A percentile compares a stretch with the other conserved stretches of the same genome.
phyloP scores from a whole-genome alignment of 305 asterid genomes.

The Ruellia speciosa region DNA sequence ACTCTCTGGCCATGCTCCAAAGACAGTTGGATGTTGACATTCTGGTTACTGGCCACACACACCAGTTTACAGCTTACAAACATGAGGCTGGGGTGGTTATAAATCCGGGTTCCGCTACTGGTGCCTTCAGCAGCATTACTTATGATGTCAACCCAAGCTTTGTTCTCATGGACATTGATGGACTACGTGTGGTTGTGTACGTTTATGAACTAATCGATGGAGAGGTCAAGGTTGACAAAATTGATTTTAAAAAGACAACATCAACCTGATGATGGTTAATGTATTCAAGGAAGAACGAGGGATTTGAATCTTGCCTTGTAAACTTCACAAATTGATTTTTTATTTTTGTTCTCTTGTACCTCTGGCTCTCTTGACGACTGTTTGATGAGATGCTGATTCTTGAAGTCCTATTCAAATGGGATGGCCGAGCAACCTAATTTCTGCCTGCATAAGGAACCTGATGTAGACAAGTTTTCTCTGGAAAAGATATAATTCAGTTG shows the following conservation, averaged over 20 bases:
- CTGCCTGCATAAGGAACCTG: no score
- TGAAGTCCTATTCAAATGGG: no score
- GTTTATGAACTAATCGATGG: slow-evolving; percentile 96
- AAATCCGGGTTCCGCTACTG: slow-evolving; percentile 96
- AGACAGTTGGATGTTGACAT: slow-evolving; percentile 97
- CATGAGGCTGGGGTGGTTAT: slow-evolving; percentile 98
- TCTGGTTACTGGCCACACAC: slow-evolving; percentile 91
- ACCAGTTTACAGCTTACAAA: slow-evolving; percentile 93
- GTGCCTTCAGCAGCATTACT: slow-evolving; percentile 95
- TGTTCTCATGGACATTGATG: slow-evolving; percentile 96
- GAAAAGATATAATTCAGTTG: no score
- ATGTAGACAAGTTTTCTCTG: no score
- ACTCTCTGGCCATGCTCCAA: slow-evolving; percentile 93
- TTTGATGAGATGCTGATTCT: no score
- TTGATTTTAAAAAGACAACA: slow-evolving; percentile 86
- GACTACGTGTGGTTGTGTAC: slow-evolving; percentile 85
- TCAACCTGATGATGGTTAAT: slow-evolving; percentile 17
- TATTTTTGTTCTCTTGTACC: no score
- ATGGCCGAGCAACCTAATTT: no score
- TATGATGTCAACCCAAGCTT: slow-evolving; percentile 96
- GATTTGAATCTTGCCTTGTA: neutral
- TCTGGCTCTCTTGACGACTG: no score
- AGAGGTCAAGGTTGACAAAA: slow-evolving; percentile 95
- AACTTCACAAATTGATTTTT: neutral
- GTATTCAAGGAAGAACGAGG: neutral